Base-by-base conservation (phyloP, 2,329 filamentous ascomycete genomes). In the Microcyclospora pomicola region DNA sequence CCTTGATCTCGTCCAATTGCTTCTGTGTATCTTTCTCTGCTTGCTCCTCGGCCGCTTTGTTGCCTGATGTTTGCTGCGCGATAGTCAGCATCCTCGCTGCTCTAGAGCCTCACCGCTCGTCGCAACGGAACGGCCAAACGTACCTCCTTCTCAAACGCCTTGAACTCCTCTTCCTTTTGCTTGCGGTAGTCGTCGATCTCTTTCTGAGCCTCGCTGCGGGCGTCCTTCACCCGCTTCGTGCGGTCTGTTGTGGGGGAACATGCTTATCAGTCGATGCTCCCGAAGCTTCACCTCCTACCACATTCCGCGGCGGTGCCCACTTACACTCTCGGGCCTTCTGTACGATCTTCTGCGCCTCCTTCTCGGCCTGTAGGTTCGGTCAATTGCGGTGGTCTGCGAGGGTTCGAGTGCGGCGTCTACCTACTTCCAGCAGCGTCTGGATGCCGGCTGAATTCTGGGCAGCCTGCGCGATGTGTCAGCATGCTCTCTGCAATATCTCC, bases 361-460 rank as follows among this genome's bases (percentile, higher is more conserved):
- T 82, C 75, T 98, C 91, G 54, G 91, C 87, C 88, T 96, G 51
- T 50, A 15, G 48, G 38, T 31, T 46, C 39, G 45, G 56, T 69
- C 49, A 69, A 24, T 24, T 24, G 19, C 19, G 7, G 19, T 24
- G 19, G 19, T 24, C 19, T 24, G 7, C 19, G 19, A 24, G 19
- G 16, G 15, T 37, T 13, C 19, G 31, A 15, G 14, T 37, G 24
- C 29, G 30, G 31, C 16, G 14, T 42, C 32, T 43, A 60, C 81
- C 56, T 81, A 98, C 91, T 68, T 96, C 91, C 67, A 98, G 85
- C 59, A 98, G 79, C 60, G 88, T 96, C 68, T 96, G 88, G 62
- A 98, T 98, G 65, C 91, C 91, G 58, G 84, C 80, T 50, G 91
- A 96, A 72, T 96, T 96, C 69, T 96, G 91, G 60, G 88, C 91